These are phyloP conservation scores for Drechslerella coelobrocha DNA, from an alignment of 2,329 filamentous ascomycete genomes.

Conservation along the genomic window DNA sequence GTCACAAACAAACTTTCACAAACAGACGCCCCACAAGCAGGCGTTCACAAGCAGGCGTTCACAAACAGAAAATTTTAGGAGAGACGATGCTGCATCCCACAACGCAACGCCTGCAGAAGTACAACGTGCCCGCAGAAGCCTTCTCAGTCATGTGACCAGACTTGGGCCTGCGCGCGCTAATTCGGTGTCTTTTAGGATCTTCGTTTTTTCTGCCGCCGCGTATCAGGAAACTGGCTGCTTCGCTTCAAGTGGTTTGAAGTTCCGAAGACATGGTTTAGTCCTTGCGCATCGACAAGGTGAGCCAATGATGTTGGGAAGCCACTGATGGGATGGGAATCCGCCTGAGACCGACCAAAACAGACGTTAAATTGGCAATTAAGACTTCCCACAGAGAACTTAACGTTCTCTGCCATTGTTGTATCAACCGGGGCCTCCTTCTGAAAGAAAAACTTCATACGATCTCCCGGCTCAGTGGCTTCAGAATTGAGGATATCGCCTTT, in stretches of 20 bases:
- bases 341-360: not conserved
- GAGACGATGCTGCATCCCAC: too few relatives aligned
- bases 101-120: too few relatives aligned
- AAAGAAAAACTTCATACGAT: not conserved
- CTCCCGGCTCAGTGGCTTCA: not conserved
- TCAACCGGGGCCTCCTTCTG: not conserved
- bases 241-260: not conserved
- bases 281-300: slow-evolving; percentile 2
- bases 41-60: too few relatives aligned
- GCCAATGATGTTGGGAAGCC: slow-evolving; percentile 10
- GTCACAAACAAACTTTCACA: too few relatives aligned
- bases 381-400: not conserved
- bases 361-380: not conserved
- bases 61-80: too few relatives aligned
- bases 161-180: too few relatives aligned
- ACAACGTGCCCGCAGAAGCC: too few relatives aligned
- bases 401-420: too few relatives aligned
- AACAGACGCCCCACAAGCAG: too few relatives aligned
- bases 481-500: not conserved
- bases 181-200: too few relatives aligned
- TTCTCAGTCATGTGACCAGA: too few relatives aligned
- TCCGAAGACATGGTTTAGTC: slow-evolving; percentile 10
- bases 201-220: too few relatives aligned
- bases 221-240: not conserved
- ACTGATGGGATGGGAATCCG: slow-evolving; percentile 3